These are phyloP conservation scores for Syncephalastrum monosporum DNA, from an alignment of 371 early-diverging fungal genomes.

Conservation along the genomic window DNA sequence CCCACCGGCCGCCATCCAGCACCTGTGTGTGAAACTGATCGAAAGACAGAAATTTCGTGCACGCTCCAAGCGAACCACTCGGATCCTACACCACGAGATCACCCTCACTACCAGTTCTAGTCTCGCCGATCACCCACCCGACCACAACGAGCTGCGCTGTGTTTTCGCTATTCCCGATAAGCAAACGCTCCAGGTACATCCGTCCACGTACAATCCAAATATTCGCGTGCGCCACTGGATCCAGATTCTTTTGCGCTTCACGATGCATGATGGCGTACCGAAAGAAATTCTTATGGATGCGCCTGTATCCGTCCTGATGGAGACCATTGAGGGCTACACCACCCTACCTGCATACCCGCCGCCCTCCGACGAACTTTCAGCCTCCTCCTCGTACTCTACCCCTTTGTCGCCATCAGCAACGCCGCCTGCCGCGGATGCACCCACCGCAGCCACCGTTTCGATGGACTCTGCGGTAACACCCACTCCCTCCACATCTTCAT, in stretches of 20 bases:
- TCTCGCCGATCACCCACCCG: conserved; percentile 4
- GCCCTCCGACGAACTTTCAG: conserved; percentile 1
- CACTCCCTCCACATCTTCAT: conserved; percentile 1
- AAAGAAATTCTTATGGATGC: conserved; percentile 33
- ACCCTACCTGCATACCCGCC: conserved; percentile 27
- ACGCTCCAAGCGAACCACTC: conserved; percentile 31
- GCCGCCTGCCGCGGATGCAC: no score
- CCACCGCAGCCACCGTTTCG: no score
- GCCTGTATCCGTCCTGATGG: conserved; percentile 24
- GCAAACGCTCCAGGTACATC: conserved; percentile 28
- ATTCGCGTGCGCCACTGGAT: conserved; percentile 46
- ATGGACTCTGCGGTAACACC: background rate
- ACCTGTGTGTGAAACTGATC: conserved; percentile 30
- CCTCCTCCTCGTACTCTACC: background rate
- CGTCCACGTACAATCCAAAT: conserved; percentile 33
- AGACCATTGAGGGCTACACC: conserved; percentile 24
- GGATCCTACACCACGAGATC: conserved; percentile 40
- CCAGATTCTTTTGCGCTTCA: conserved; percentile 25
- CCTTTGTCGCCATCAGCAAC: conserved; percentile 3
- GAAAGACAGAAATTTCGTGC: conserved; percentile 43
- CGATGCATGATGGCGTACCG: conserved; percentile 20
- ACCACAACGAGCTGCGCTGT: conserved; percentile 17
- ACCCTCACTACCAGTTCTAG: conserved; percentile 15
- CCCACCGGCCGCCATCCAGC: conserved; percentile 17
- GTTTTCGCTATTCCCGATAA: conserved; percentile 33